Evolutionary conservation across 495 filamentous ascomycete genomes (phyloP), one percentile per base, ranked within the genome.

Genomic region (Penicillium egyptiacum): DNA sequence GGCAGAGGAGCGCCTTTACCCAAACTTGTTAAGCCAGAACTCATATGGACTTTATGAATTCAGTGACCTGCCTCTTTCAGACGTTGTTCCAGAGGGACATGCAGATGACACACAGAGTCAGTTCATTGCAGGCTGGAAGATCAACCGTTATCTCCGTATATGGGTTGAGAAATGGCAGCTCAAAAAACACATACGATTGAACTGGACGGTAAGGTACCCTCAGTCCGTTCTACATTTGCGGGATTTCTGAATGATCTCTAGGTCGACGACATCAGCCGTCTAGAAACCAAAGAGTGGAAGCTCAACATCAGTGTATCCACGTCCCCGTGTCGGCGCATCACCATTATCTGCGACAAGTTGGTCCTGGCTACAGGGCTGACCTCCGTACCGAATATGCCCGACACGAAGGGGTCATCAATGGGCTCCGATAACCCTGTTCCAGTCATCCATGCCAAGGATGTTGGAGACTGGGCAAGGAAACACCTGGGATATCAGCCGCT

Each of bases 281-380:
- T 70, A 3, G 56, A 56, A 47, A 69, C 46, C 19, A 63, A 59
- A 26, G 47, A 69, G 53, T 73, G 68, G 67, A 48, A 60, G 51
- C 58, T 71, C 26, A 33, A 53, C 0, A 60, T 73, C n/a, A 47
- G 22, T 8, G n/a, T 56, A 23, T 23, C 28, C 8, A 45, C 56
- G 4, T 16, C 6, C 17, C 28, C 52, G 0, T 4, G 5, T 5
- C 54, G 7, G 1, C 22, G 20, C 2, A 47, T 67, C 8, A 61
- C 60, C 17, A 58, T 87, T 2, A 57, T 64, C 5, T 79, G 82
- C 35, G 63, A 70, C 16, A 90, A 86, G 63, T 73, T 91, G n/a
- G 74, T 90, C 30, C 55, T 89, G 16, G 86, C 86, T 4, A 86
- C 86, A 0, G 88, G 88, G 2, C 67, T 88, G 19, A 86, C 84